These are phyloP conservation scores for Eucalyptus fibrosa DNA, from an alignment of 345 rosid genomes.

Conservation along the genomic window DNA sequence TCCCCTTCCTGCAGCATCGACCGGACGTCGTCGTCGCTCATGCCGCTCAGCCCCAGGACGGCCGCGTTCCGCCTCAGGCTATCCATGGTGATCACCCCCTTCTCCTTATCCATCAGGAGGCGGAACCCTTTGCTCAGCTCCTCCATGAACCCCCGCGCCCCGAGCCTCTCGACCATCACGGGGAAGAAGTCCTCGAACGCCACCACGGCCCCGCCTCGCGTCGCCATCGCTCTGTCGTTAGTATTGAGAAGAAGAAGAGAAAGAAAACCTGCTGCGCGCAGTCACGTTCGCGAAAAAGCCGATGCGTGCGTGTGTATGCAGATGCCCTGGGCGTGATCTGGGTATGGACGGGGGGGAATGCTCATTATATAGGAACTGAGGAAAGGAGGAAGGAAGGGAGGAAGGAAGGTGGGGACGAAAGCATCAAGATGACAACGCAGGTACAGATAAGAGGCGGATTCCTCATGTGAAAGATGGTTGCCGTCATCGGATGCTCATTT, in stretches of 20 bases:
- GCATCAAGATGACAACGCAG: slow-evolving; percentile 7
- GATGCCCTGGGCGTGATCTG: neutral
- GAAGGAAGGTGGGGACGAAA: neutral
- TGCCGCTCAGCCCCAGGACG: slow-evolving; percentile 24
- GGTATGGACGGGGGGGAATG: neutral
- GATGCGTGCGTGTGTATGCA: neutral
- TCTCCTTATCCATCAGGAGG: slow-evolving; percentile 30
- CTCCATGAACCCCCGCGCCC: slow-evolving; percentile 43
- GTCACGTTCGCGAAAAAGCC: neutral
- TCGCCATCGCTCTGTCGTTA: neutral
- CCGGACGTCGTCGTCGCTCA: slow-evolving; percentile 35
- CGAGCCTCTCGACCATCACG: slow-evolving; percentile 41
- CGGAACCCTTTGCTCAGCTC: slow-evolving; percentile 44
- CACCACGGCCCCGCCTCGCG: neutral
- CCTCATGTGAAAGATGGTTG: neutral
- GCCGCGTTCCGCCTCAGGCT: slow-evolving; percentile 38
- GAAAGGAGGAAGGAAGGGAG: neutral
- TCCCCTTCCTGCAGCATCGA: slow-evolving; percentile 52
- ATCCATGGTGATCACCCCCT: slow-evolving; percentile 31
- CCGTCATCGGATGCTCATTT: neutral
- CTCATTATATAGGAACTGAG: neutral
- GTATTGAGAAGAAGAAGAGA: neutral
- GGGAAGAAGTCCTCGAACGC: slow-evolving; percentile 49
- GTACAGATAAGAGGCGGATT: neutral
- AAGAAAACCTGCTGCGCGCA: neutral